phyloP scores from a whole-genome alignment of 2,329 filamentous ascomycete species.

The Penicillium freii region DNA sequence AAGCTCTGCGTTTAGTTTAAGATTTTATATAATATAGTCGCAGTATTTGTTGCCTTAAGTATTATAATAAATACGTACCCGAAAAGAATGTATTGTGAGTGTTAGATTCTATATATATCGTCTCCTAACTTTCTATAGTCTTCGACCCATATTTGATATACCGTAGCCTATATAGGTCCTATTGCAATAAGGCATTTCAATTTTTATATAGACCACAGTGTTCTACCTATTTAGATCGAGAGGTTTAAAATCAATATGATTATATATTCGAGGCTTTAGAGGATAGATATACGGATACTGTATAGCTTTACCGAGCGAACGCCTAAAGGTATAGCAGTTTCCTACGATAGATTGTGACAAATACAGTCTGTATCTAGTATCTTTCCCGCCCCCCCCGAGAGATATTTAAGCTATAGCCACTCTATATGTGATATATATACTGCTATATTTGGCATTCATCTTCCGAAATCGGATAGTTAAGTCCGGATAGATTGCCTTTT shows the following conservation, averaged over 20 bases:
- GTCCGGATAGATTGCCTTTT: not conserved
- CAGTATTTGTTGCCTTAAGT: slow-evolving; percentile 6
- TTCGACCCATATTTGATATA: not conserved
- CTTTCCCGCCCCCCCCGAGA: slow-evolving; percentile 7
- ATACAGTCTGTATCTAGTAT: slow-evolving; percentile 9
- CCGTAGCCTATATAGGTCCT: not conserved
- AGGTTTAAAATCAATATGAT: slow-evolving; percentile 7
- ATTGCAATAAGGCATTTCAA: slow-evolving; percentile 8
- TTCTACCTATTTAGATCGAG: slow-evolving; percentile 3
- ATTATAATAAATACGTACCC: slow-evolving; percentile 14
- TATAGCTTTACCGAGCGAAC: not conserved
- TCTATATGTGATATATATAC: slow-evolving; percentile 1
- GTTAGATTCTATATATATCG: not conserved
- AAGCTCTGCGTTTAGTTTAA: slow-evolving; percentile 1
- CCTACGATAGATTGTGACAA: not conserved
- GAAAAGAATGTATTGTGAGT: slow-evolving; percentile 9
- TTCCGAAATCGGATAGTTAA: not conserved
- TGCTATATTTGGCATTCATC: not conserved
- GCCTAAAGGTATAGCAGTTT: not conserved
- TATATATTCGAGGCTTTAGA: slow-evolving; percentile 5
- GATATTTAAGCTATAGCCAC: slow-evolving; percentile 10
- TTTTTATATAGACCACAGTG: not conserved
- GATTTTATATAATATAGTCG: slow-evolving; percentile 2
- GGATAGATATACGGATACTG: not conserved
- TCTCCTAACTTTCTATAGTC: slow-evolving; percentile 4